Percentiles rank a stretch among this genome's conserved stretches.
Conservation (phyloP, 208 protist genomes). For the Leptomonas pyrrhocoris region DNA sequence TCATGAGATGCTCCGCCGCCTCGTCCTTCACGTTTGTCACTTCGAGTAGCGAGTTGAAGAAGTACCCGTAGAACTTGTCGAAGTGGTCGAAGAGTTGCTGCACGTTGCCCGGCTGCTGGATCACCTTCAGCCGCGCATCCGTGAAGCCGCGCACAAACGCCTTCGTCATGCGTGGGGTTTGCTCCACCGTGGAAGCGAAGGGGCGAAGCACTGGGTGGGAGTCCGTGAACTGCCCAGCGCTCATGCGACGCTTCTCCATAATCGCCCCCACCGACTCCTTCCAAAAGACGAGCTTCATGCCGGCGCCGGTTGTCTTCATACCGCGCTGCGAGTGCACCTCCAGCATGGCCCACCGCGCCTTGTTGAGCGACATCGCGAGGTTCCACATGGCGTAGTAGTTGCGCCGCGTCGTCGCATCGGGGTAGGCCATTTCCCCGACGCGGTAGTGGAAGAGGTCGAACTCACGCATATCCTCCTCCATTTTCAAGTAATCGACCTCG, state of each 20-base stretch:
- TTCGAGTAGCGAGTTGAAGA: conserved; percentile 89
- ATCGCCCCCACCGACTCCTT: conserved; percentile 73
- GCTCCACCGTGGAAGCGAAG: conserved; percentile 73
- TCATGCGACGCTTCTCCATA: conserved; percentile 70
- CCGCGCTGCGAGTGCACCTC: conserved; percentile 86
- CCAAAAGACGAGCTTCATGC: conserved; percentile 91
- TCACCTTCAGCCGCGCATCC: conserved; percentile 74
- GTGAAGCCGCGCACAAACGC: conserved; percentile 90
- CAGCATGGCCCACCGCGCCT: conserved; percentile 90
- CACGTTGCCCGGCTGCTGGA: conserved; percentile 88
- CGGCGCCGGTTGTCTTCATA: conserved; percentile 89
- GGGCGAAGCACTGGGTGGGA: conserved; percentile 85
- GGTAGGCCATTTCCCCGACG: conserved; percentile 78
- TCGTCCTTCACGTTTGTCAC: conserved; percentile 82
- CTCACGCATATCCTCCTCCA: conserved; percentile 80
- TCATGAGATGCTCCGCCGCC: conserved; percentile 82
- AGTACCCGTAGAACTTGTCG: conserved; percentile 92
- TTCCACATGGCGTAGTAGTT: conserved; percentile 90
- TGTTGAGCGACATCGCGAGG: conserved; percentile 85
- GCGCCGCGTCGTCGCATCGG: conserved; percentile 55
- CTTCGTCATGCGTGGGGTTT: conserved; percentile 82
- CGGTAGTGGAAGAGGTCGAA: conserved; percentile 85
- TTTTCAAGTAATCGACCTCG: conserved; percentile 83
- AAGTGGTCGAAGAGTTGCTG: conserved; percentile 92
- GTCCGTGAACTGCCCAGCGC: conserved; percentile 81